Conservation (phyloP, 2,329 filamentous ascomycete genomes). For the Mycosphaerelloides madeirae region DNA sequence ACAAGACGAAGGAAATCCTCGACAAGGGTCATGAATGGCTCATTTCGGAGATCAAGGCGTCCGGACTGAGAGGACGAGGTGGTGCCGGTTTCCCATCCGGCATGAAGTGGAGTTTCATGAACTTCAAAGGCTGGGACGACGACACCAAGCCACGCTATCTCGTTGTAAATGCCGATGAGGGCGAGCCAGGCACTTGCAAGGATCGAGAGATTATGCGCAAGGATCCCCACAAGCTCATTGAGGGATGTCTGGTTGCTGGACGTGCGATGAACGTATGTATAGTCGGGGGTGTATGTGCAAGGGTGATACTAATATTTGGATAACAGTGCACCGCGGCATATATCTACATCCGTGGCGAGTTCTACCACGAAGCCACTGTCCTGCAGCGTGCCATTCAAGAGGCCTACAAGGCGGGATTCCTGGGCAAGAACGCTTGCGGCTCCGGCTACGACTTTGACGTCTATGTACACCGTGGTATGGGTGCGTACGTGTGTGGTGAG, state of each 20-base stretch:
- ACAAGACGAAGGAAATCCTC: conserved; percentile 98
- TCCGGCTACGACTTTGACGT: conserved; percentile 98
- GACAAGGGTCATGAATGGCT: conserved; percentile 98
- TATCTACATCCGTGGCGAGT: conserved; percentile 99
- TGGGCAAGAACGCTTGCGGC: conserved; percentile 96
- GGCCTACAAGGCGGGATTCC: conserved; percentile 87
- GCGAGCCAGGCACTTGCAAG: conserved; percentile 98
- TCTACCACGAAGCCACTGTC: conserved; percentile 90
- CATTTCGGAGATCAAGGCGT: conserved; percentile 95
- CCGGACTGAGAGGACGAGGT: conserved; percentile 88
- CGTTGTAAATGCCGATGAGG: conserved; percentile 97
- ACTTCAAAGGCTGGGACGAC: conserved; percentile 99
- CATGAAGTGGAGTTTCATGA: conserved; percentile 98
- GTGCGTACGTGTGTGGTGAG: conserved; percentile 96
- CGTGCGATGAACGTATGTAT: conserved; percentile 78
- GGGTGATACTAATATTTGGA: background rate
- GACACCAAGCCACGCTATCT: conserved; percentile 92
- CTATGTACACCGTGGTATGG: conserved; percentile 92
- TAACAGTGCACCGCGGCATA: conserved; percentile 78
- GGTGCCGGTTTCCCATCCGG: conserved; percentile 97
- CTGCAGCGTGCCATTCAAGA: conserved; percentile 96
- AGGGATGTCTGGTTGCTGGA: conserved; percentile 92
- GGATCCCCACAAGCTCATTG: conserved; percentile 97
- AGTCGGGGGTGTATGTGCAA: background rate
- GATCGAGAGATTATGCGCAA: conserved; percentile 99